Conservation (phyloP, 768 basidiomycete species). For the Hebeloma cylindrosporum region DNA sequence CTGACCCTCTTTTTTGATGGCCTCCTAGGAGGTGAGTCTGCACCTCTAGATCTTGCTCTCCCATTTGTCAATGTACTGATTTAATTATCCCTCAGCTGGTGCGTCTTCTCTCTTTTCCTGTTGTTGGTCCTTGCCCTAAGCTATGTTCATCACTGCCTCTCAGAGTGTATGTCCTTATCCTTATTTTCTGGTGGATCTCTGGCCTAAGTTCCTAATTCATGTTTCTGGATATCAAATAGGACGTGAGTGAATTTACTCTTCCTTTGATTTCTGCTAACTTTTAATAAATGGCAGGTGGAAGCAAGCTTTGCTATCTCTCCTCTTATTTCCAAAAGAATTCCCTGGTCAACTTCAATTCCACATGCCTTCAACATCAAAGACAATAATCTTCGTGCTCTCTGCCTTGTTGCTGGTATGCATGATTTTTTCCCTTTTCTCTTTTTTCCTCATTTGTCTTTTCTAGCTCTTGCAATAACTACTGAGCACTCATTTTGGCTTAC, state of each 20-base stretch:
- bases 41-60: not conserved
- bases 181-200: not conserved
- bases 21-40: not conserved
- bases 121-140: not conserved
- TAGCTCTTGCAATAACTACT: no score
- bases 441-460: no score
- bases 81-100: not conserved
- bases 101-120: not conserved
- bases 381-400: constrained; percentile 4
- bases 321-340: not conserved
- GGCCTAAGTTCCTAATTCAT: not conserved
- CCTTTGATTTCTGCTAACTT: not conserved
- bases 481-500: no score
- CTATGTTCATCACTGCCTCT: not conserved
- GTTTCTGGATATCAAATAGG: not conserved
- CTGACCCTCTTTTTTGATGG: not conserved
- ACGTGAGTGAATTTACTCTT: not conserved
- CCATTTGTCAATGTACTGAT: not conserved
- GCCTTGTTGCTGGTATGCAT: no score
- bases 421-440: no score
- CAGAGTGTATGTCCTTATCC: not conserved
- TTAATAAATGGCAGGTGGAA: not conserved
- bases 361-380: not conserved
- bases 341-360: not conserved
- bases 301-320: not conserved